Evolutionary conservation across 2,329 filamentous ascomycete species (phyloP).

Genomic region (Ciborinia camelliae): DNA sequence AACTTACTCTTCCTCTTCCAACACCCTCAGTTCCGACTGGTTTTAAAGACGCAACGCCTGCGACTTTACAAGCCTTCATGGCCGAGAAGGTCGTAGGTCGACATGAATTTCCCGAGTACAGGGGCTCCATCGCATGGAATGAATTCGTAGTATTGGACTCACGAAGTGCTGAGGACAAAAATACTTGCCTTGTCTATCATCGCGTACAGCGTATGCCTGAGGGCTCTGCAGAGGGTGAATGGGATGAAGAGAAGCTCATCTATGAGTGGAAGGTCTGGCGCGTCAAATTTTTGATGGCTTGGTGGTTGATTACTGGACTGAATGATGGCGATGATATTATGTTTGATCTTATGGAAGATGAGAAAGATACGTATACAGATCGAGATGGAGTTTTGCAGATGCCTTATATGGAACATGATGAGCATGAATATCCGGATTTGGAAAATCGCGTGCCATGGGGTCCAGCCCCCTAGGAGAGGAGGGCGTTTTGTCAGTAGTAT

Average conservation of each 20-base stretch:
- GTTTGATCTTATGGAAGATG: not conserved
- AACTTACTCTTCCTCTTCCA: not conserved
- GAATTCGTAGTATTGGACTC: slow-evolving; percentile 2
- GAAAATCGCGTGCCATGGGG: not conserved
- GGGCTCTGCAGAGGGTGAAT: not conserved
- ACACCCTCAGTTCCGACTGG: not conserved
- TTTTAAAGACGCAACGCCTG: not conserved
- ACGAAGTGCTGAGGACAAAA: slow-evolving; percentile 3
- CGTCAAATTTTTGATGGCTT: slow-evolving; percentile 11
- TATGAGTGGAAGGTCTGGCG: slow-evolving; percentile 3
- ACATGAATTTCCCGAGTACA: not conserved
- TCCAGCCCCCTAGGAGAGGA: not conserved
- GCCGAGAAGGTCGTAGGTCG: not conserved
- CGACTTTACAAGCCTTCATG: not conserved
- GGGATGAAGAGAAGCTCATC: not conserved
- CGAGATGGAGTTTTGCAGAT: not conserved
- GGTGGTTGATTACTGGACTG: not conserved
- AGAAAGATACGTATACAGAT: not conserved
- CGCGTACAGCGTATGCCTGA: not conserved
- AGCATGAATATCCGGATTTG: not conserved
- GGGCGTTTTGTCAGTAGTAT: not conserved
- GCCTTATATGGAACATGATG: slow-evolving; percentile 9
- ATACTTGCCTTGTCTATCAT: slow-evolving; percentile 5
- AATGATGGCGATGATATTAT: not conserved
- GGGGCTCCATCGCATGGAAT: not conserved